Percentiles rank a stretch among this genome's conserved stretches.
These are phyloP conservation scores for Colletotrichum zoysiae DNA, from an alignment of 2,329 filamentous ascomycete species.

Conservation along the genomic window DNA sequence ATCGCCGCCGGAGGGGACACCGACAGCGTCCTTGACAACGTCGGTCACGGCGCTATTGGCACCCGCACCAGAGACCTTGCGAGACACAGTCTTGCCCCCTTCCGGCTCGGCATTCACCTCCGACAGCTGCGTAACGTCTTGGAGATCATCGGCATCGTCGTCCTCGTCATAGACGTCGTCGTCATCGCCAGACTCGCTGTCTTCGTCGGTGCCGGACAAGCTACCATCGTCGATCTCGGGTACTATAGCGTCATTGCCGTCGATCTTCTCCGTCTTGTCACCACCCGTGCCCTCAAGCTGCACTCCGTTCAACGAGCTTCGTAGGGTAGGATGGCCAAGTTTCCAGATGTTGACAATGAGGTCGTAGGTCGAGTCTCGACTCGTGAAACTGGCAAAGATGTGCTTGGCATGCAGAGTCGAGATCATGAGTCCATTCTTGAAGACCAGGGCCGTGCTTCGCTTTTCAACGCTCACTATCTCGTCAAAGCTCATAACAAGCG, in stretches of 20 bases:
- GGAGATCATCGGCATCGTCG: slow-evolving; percentile 76
- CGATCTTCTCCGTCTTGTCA: slow-evolving; percentile 90
- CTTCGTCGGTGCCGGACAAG: slow-evolving; percentile 66
- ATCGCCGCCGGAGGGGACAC: slow-evolving; percentile 56
- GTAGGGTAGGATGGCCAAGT: slow-evolving; percentile 90
- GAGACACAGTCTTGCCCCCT: slow-evolving; percentile 71
- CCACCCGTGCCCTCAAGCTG: slow-evolving; percentile 84
- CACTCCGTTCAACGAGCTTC: slow-evolving; percentile 91
- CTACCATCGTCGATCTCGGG: slow-evolving; percentile 61
- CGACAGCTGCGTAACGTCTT: slow-evolving; percentile 52
- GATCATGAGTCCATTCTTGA: slow-evolving; percentile 97
- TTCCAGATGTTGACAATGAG: slow-evolving; percentile 99
- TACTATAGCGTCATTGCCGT: slow-evolving; percentile 53
- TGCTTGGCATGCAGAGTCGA: slow-evolving; percentile 96
- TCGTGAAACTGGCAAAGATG: slow-evolving; percentile 94
- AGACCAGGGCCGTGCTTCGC: slow-evolving; percentile 92
- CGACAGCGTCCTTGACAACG: slow-evolving; percentile 63
- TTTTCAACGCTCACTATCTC: slow-evolving; percentile 98
- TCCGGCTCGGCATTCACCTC: slow-evolving; percentile 63
- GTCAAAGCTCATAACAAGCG: slow-evolving; percentile 97
- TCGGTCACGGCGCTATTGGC: slow-evolving; percentile 61
- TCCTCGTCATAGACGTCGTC: slow-evolving; percentile 84
- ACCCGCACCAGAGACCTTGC: slow-evolving; percentile 77
- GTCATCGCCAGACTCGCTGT: slow-evolving; percentile 72
- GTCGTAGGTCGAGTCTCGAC: slow-evolving; percentile 95